phyloP scores from a whole-genome alignment of 768 basidiomycete genomes.

The Xerocomellus intermedius region DNA sequence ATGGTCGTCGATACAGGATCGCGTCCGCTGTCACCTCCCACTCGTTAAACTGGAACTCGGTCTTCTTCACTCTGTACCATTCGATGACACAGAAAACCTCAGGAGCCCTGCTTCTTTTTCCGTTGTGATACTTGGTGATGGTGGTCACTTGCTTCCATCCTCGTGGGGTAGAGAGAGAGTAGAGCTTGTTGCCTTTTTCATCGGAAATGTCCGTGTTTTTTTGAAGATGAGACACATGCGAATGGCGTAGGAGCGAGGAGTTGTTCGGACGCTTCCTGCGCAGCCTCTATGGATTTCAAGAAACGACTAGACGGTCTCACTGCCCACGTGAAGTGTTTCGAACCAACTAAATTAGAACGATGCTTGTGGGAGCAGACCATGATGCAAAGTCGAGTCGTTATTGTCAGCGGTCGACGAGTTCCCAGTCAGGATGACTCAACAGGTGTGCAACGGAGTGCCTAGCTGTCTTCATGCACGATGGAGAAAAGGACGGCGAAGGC shows the following conservation, averaged over 20 bases:
- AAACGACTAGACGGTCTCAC: neutral
- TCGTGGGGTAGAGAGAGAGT: slow-evolving; percentile 15
- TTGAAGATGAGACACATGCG: slow-evolving; percentile 20
- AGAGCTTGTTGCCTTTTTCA: slow-evolving; percentile 19
- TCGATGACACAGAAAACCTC: slow-evolving; percentile 31
- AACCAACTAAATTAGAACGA: slow-evolving; percentile 8
- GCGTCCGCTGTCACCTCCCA: slow-evolving; percentile 18
- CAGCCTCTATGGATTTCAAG: neutral
- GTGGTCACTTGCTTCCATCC: slow-evolving; percentile 15
- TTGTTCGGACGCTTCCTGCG: neutral
- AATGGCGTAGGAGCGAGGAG: neutral
- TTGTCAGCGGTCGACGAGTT: neutral
- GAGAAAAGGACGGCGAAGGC: neutral
- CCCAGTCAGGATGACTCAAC: neutral
- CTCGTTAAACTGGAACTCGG: slow-evolving; percentile 26
- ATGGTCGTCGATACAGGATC: slow-evolving; percentile 14
- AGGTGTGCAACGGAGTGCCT: neutral
- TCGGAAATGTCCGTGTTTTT: slow-evolving; percentile 19
- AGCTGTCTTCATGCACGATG: neutral
- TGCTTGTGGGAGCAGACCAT: neutral
- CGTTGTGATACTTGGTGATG: slow-evolving; percentile 5
- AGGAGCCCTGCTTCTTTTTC: neutral
- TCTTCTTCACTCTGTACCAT: slow-evolving; percentile 26
- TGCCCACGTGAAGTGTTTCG: neutral
- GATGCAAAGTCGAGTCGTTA: neutral